Base-by-base conservation (phyloP, 176 grass and related monocot species). In the Ananas comosus region DNA sequence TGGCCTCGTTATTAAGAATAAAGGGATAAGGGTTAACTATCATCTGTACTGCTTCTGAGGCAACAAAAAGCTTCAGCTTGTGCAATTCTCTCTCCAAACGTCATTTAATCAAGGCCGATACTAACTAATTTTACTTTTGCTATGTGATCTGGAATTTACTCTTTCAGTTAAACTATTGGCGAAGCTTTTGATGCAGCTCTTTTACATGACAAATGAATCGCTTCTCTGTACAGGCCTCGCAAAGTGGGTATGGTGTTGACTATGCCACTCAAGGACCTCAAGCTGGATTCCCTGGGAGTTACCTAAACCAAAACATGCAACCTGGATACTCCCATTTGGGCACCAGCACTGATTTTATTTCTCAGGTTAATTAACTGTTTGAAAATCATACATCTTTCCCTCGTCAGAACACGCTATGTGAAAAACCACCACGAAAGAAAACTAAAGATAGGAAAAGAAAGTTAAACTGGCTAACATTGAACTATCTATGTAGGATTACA, bases 231-330 rank as follows among this genome's bases (percentile, higher is more conserved):
- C 70, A 99, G 87, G 90, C 85, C 82, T 99, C 95, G 72, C 95
- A 88, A 86, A 84, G 87, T 82, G 89, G 87, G 49, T 99, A 94
- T 88, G 84, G 87, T 77, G 85, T 99, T 79, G 95, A 99, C 56
- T 99, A 91, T 73, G 67, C 61, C 11, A 82, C 90, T 78, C 95
- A 94, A 79, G 85, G 85, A 58, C 81, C 89, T 63, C 89, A 88
- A 77, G 75, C 90, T 74, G 87, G 87, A 67, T 99, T 90, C 68
- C 73, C 82, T 53, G 95, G 87, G 33, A 99, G 77, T 82, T 99
- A 99, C 80, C 67, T 93, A 72, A 97, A 97, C 78, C 89, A 93
- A 74, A 99, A 76, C 83, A 70, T 87, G 11, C 95, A 99, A 68
- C 82, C 90, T 70, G 87, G 84, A 65, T 99, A 99, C 67, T 80